A percentile compares a stretch with the other conserved stretches of the same genome.
phyloP scores from a whole-genome alignment of 2,329 filamentous ascomycete genomes.

The Pseudogymnoascus sp. region DNA sequence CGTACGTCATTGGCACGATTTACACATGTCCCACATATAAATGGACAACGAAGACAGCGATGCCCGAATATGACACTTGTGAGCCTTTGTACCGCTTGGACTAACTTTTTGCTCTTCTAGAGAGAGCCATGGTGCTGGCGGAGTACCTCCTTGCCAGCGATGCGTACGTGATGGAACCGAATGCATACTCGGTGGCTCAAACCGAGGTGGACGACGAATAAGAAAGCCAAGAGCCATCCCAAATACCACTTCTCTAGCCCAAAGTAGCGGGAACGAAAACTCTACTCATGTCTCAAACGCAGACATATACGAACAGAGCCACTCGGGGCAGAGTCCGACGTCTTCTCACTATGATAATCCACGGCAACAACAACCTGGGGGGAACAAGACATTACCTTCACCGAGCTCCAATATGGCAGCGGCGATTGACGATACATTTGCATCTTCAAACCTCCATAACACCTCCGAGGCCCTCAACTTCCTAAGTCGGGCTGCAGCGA shows the following conservation, averaged over 20 bases:
- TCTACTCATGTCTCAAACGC: background rate
- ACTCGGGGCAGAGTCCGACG: background rate
- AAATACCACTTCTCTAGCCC: background rate
- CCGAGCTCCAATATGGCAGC: conserved; percentile 10
- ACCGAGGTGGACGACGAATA: conserved; percentile 32
- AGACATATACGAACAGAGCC: background rate
- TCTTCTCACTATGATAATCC: background rate
- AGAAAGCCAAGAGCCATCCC: conserved; percentile 15
- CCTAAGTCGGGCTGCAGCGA: conserved; percentile 34
- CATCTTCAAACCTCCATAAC: conserved; percentile 34
- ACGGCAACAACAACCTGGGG: background rate
- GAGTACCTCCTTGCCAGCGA: conserved; percentile 31
- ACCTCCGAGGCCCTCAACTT: conserved; percentile 36
- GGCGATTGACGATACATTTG: conserved; percentile 34
- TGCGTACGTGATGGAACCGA: conserved; percentile 33
- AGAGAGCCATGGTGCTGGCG: conserved; percentile 21
- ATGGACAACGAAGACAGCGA: too few species aligned
- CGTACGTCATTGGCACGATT: background rate
- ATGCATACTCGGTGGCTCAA: conserved; percentile 34
- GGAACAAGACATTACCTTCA: background rate
- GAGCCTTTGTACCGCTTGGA: conserved; percentile 21
- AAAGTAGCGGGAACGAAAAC: background rate
- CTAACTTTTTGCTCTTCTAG: conserved; percentile 25
- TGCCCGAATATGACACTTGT: conserved; percentile 30
- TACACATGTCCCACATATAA: conserved; percentile 19